These are phyloP conservation scores for Phytophthora pini DNA, from an alignment of 352 stramenopile genomes.

Conservation along the genomic window DNA sequence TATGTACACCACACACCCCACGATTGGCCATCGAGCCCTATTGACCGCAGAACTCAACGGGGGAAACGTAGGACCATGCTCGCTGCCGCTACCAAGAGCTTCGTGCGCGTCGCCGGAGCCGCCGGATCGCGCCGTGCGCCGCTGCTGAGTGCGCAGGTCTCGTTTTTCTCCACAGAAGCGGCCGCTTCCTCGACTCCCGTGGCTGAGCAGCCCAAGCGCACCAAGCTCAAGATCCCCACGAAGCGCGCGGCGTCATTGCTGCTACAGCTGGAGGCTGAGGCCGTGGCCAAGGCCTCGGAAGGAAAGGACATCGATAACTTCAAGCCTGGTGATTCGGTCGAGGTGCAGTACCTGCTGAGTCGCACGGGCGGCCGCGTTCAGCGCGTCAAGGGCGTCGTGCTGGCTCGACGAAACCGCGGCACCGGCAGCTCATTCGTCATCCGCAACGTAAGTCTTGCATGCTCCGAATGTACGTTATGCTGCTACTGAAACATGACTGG, in stretches of 20 bases:
- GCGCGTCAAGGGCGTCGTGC: conserved; percentile 82
- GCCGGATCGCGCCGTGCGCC: conserved; percentile 33
- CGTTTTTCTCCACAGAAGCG: conserved; percentile 52
- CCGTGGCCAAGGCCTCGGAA: conserved; percentile 64
- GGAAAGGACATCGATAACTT: conserved; percentile 78
- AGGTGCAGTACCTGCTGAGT: conserved; percentile 85
- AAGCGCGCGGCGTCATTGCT: conserved; percentile 77
- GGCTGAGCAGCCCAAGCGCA: conserved; percentile 47
- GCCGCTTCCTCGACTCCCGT: conserved; percentile 12
- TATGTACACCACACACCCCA: conserved; percentile 23
- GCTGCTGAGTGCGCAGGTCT: conserved; percentile 38
- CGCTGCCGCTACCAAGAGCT: conserved; percentile 62
- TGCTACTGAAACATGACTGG: conserved; percentile 6
- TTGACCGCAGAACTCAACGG: conserved; percentile 30
- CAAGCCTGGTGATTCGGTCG: conserved; percentile 79
- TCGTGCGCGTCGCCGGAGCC: conserved; percentile 39
- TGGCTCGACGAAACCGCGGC: conserved; percentile 82
- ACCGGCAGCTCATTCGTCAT: conserved; percentile 87
- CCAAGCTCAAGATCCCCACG: conserved; percentile 85
- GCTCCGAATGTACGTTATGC: background rate
- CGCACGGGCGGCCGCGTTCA: conserved; percentile 75
- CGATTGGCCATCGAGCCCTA: conserved; percentile 23
- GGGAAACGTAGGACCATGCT: conserved; percentile 46
- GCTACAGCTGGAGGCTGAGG: conserved; percentile 72
- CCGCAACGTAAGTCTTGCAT: conserved; percentile 70